Base-by-base conservation (phyloP, 1,284 basidiomycete species). In the Ustilago cynodontis region DNA sequence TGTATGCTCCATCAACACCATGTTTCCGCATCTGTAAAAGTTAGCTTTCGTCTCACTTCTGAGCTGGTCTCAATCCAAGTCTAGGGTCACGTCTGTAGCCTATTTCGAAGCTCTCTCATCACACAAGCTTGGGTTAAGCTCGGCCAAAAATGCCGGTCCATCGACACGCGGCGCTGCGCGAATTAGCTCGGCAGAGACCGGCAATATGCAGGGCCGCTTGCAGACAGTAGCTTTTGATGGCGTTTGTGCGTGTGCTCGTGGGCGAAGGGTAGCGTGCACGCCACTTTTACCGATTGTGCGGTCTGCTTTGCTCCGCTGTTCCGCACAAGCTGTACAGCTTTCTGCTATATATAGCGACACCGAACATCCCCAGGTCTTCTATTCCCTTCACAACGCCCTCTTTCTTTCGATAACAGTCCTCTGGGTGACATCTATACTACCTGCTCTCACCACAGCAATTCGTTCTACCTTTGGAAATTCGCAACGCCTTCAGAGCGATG, bases 111-210 rank as follows among this genome's bases (percentile, higher is more conserved):
- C 26, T 28, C 26, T 28, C 47, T 49, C 47, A 49, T 29, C 47
- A 26, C 47, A 29, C 6, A 49, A 49, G n/a, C 24, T 26, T 26
- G 47, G 28, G 47, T 26, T 26, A 20, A 47, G 8, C 20, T 22
- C 24, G 20, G 20, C 45, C 22, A 26, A 22, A 3, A 26, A 47
- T 22, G 45, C 20, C 20, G 45, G 45, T 47, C 45, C 45, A n/a
- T 26, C 45, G 45, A 47, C 20, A 47, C 45, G 45, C 45, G n/a
- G 45, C 45, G 45, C 45, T 47, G 45, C 45, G n/a, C n/a, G n/a
- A 26, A 47, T 26, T 10, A 22, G 22, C 7, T 47, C 14, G 1
- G 18, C n/a, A 14, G 8, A 18, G 45, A 47, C 45, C 24, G 18
- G 45, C 22, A 47, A 47, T 26, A 6, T 20, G n/a, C 37, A n/a